Conservation (phyloP, 2,329 filamentous ascomycete species). For the Seiridium unicorne region DNA sequence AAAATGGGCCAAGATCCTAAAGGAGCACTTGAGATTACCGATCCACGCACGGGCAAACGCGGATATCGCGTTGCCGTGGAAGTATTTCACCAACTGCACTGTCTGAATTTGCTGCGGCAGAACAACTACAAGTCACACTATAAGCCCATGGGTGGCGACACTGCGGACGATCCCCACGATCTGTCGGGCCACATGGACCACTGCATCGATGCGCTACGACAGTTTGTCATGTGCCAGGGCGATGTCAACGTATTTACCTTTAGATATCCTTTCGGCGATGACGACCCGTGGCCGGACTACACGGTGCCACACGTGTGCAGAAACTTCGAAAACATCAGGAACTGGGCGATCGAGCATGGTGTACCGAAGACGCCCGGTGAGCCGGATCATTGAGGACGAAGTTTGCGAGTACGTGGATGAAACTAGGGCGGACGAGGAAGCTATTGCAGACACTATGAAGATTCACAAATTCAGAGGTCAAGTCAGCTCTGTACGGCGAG, state of each 20-base stretch:
- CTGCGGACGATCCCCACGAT: constrained; percentile 39
- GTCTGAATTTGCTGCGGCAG: constrained; percentile 46
- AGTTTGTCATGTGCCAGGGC: constrained; percentile 53
- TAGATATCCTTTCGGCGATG: constrained; percentile 43
- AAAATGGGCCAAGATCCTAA: constrained; percentile 50
- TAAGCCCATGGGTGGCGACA: constrained; percentile 43
- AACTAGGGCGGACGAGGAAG: neutral
- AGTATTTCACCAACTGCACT: constrained; percentile 56
- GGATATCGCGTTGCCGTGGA: constrained; percentile 60
- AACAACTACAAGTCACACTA: constrained; percentile 50
- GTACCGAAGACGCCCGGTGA: constrained; percentile 32
- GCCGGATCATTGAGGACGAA: constrained; percentile 22
- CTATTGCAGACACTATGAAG: no score
- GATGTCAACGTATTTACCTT: constrained; percentile 56
- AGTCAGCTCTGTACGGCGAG: no score
- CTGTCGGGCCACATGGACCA: constrained; percentile 49
- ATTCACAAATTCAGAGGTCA: no score
- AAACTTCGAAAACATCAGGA: constrained; percentile 49
- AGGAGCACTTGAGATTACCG: constrained; percentile 51
- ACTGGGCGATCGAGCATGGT: constrained; percentile 52
- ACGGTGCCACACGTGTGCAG: constrained; percentile 52
- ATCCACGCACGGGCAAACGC: constrained; percentile 53
- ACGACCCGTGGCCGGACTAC: constrained; percentile 53
- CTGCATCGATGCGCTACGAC: constrained; percentile 51
- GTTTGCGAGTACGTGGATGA: neutral